Conservation (phyloP, 2,329 filamentous ascomycete genomes). For the Teratosphaeria nubilosa region DNA sequence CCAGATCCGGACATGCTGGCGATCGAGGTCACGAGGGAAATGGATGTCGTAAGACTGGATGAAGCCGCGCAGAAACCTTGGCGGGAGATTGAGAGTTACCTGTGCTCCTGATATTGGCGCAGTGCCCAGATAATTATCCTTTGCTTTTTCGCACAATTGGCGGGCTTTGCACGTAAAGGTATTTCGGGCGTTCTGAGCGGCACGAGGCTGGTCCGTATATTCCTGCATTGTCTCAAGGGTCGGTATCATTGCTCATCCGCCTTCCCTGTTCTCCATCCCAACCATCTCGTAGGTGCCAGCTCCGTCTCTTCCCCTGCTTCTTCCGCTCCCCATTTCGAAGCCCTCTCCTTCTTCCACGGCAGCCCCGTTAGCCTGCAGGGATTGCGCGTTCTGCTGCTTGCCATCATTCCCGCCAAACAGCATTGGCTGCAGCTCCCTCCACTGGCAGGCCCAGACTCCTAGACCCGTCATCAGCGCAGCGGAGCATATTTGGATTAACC, state of each 20-base stretch:
- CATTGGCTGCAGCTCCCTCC: conserved; percentile 80
- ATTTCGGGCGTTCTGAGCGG: background rate
- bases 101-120: conserved; percentile 17
- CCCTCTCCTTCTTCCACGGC: conserved; percentile 27
- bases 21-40: conserved; percentile 19
- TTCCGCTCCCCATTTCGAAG: conserved; percentile 29
- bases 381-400: conserved; percentile 4
- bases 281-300: conserved; percentile 41
- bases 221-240: background rate
- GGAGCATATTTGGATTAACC: conserved; percentile 56
- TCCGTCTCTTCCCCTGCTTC: conserved; percentile 35
- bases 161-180: background rate
- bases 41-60: conserved; percentile 25
- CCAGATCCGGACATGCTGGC: conserved; percentile 5
- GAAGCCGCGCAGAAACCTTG: conserved; percentile 20
- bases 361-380: conserved; percentile 9
- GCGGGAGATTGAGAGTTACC: conserved; percentile 25
- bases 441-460: conserved; percentile 84
- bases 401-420: conserved; percentile 57
- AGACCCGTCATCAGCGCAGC: conserved; percentile 56
- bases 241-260: conserved; percentile 15
- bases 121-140: background rate
- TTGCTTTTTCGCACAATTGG: background rate
- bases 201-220: background rate
- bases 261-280: conserved; percentile 27